phyloP scores from a whole-genome alignment of 1,284 basidiomycete genomes.

The Porogramme epimiltina region DNA sequence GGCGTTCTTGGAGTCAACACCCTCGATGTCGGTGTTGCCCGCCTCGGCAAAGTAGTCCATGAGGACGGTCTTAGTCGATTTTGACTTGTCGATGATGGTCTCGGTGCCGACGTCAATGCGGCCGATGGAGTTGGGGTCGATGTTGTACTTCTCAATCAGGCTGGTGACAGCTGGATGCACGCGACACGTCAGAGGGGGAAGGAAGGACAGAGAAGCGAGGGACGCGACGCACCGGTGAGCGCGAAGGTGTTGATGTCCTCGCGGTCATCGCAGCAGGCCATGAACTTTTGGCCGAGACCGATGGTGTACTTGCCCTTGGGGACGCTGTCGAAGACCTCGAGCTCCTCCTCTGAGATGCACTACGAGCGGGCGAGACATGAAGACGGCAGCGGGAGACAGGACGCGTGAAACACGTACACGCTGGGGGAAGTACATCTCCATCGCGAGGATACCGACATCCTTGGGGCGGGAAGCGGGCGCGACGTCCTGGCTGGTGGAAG shows the following conservation, averaged over 20 bases:
- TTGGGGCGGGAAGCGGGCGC: constrained; percentile 62
- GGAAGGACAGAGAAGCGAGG: background rate
- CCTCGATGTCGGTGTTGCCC: constrained; percentile 97
- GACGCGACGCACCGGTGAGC: constrained; percentile 73
- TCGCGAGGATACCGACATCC: constrained; percentile 90
- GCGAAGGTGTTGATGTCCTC: constrained; percentile 99
- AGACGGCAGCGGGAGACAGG: constrained; percentile 20
- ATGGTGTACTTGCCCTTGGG: constrained; percentile 99
- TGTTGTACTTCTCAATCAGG: constrained; percentile 92
- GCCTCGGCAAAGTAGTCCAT: constrained; percentile 96
- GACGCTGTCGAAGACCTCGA: constrained; percentile 96
- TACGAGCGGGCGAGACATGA: constrained; percentile 31
- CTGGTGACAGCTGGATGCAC: constrained; percentile 69
- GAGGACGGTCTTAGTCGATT: constrained; percentile 97
- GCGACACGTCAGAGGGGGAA: constrained; percentile 4
- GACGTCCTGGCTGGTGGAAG: constrained; percentile 29
- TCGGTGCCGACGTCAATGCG: constrained; percentile 98
- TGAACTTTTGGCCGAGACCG: constrained; percentile 96
- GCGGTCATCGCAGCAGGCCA: constrained; percentile 96
- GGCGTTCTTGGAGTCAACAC: constrained; percentile 98
- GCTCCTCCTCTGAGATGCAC: constrained; percentile 94
- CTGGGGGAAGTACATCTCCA: constrained; percentile 94
- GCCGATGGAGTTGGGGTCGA: constrained; percentile 95
- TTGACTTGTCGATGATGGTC: constrained; percentile 99
- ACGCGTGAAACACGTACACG: constrained; percentile 58